These are phyloP conservation scores for Piper betle DNA, from an alignment of 164 flowering plant genomes.

Conservation along the genomic window DNA sequence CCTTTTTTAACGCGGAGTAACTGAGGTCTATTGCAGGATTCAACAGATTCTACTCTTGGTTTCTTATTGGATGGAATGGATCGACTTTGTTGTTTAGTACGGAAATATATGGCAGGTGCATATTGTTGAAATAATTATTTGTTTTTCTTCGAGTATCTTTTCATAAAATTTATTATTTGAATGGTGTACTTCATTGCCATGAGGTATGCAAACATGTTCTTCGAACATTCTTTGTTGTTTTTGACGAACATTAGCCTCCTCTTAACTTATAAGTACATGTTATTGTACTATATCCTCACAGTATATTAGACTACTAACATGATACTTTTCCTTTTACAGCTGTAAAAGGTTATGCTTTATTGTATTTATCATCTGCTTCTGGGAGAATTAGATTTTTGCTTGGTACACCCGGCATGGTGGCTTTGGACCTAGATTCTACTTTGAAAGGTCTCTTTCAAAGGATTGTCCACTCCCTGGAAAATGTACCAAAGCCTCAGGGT, in stretches of 20 bases:
- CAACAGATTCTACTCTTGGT: slow-evolving; percentile 95
- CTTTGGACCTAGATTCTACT: slow-evolving; percentile 76
- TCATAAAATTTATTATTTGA: not conserved
- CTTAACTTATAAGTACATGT: not conserved
- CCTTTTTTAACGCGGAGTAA: not conserved
- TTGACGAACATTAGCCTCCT: not conserved
- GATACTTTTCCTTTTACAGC: slow-evolving; percentile 42
- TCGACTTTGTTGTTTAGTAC: slow-evolving; percentile 78
- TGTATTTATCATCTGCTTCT: slow-evolving; percentile 87
- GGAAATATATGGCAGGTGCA: slow-evolving; percentile 89
- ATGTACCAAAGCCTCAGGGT: slow-evolving; percentile 84
- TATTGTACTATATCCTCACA: not conserved
- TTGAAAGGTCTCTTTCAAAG: slow-evolving; percentile 78
- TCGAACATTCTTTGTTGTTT: not conserved
- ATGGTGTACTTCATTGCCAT: not conserved
- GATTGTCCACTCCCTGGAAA: slow-evolving; percentile 85
- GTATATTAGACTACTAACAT: not conserved
- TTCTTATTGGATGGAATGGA: slow-evolving; percentile 94
- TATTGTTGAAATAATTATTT: slow-evolving; percentile 2
- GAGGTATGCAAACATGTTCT: not conserved
- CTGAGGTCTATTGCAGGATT: slow-evolving; percentile 48
- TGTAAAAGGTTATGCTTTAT: slow-evolving; percentile 87
- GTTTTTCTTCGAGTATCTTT: not conserved
- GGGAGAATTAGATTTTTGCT: slow-evolving; percentile 89
- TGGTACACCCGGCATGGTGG: slow-evolving; percentile 97